Evolutionary conservation across 257 asterid species (phyloP).

Genomic region (Scutellaria barbata): DNA sequence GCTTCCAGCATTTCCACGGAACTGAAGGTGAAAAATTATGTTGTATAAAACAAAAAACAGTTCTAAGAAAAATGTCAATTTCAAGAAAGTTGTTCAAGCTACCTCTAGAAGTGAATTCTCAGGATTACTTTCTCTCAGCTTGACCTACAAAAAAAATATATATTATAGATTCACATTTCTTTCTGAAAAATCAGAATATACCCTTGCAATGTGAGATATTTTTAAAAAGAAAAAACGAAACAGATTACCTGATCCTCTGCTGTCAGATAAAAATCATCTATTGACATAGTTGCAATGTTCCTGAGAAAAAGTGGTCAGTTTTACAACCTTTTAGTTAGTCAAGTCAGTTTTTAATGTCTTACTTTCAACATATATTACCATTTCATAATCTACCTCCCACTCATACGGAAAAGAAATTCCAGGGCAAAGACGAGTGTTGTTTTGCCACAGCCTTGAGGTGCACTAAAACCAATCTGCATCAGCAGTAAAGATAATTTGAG

Average conservation of each 20-base stretch:
- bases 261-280: slow-evolving; percentile 96
- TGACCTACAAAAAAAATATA: slow-evolving; percentile 53
- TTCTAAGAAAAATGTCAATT: slow-evolving; percentile 1
- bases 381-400: slow-evolving; percentile 82
- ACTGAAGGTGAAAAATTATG: slow-evolving; percentile 46
- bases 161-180: slow-evolving; percentile 16
- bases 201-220: slow-evolving; percentile 8
- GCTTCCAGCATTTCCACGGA: slow-evolving; percentile 99
- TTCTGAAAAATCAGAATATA: slow-evolving; percentile 24
- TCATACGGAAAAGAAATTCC: slow-evolving; percentile 72
- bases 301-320: slow-evolving; percentile 58
- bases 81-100: slow-evolving; percentile 27
- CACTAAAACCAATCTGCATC: slow-evolving; percentile 97
- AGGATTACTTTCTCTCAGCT: slow-evolving; percentile 78
- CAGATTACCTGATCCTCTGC: slow-evolving; percentile 80
- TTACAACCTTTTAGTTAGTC: slow-evolving; percentile 41
- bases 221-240: background rate
- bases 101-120: slow-evolving; percentile 94
- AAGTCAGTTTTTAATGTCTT: slow-evolving; percentile 18
- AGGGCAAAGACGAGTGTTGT: slow-evolving; percentile 96
- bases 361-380: slow-evolving; percentile 48
- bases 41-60: slow-evolving; percentile 21
- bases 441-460: slow-evolving; percentile 99
- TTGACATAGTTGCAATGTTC: slow-evolving; percentile 83
- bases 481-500: slow-evolving; percentile 25